phyloP scores from a whole-genome alignment of 805 yeast genomes.

The Maudiozyma turicensis region DNA sequence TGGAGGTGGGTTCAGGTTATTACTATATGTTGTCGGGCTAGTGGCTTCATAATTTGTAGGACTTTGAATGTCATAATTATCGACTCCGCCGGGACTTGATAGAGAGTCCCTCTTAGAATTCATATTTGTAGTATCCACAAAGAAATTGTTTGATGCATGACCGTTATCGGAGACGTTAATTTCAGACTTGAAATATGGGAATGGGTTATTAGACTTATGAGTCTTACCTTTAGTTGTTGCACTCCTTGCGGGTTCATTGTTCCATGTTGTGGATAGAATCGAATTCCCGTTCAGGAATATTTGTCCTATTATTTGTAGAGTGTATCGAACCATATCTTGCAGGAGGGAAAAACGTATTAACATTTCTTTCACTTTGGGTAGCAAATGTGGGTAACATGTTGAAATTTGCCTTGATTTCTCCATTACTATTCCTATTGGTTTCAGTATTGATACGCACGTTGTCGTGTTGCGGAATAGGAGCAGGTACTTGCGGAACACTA shows the following conservation, averaged over 20 bases:
- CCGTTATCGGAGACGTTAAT: constrained; percentile 3
- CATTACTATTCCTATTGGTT: neutral
- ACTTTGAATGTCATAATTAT: neutral
- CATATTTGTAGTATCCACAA: neutral
- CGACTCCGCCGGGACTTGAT: neutral
- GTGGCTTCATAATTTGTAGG: neutral
- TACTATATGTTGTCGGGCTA: neutral
- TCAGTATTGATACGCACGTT: neutral
- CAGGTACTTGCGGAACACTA: too few species aligned
- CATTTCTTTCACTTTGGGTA: constrained; percentile 15
- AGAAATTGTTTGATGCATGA: neutral
- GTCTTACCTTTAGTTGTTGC: neutral
- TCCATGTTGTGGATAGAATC: neutral
- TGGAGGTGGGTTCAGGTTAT: neutral
- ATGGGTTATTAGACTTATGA: constrained; percentile 28
- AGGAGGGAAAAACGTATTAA: constrained; percentile 13
- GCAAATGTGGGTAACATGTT: neutral
- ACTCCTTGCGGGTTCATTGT: neutral
- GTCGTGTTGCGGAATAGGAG: too few species aligned
- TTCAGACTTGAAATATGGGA: constrained; percentile 17
- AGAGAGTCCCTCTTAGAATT: neutral
- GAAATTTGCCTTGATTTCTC: neutral
- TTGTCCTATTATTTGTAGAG: neutral
- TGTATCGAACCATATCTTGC: neutral
- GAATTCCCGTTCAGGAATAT: neutral